These are phyloP conservation scores for Parastagonospora avenae DNA, from an alignment of 2,329 filamentous ascomycete genomes.

Conservation along the genomic window DNA sequence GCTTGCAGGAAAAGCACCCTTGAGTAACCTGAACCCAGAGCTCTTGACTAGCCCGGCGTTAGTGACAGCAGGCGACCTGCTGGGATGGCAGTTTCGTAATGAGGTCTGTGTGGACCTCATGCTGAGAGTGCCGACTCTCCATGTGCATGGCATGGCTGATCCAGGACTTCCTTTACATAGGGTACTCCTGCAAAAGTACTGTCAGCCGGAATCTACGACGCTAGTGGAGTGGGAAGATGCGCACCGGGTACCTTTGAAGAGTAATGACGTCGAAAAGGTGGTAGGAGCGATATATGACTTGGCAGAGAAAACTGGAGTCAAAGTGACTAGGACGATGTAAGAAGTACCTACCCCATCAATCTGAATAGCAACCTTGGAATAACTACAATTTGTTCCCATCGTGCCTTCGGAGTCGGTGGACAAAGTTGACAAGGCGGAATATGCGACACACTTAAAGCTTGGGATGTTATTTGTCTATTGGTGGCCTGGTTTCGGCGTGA, in stretches of 20 bases:
- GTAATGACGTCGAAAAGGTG: slow-evolving; percentile 65
- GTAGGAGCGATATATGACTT: slow-evolving; percentile 59
- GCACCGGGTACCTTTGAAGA: slow-evolving; percentile 74
- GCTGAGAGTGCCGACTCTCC: slow-evolving; percentile 65
- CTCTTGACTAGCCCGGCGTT: slow-evolving; percentile 44
- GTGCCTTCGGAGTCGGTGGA: no score
- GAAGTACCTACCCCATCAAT: no score
- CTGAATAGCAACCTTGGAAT: no score
- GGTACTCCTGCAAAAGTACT: slow-evolving; percentile 63
- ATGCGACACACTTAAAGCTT: no score
- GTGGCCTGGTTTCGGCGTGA: no score
- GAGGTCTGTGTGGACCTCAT: slow-evolving; percentile 52
- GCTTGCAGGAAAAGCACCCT: slow-evolving; percentile 65
- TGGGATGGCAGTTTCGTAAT: slow-evolving; percentile 44
- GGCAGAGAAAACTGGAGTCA: slow-evolving; percentile 54
- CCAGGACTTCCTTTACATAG: slow-evolving; percentile 64
- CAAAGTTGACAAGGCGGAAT: no score
- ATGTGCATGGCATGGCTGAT: slow-evolving; percentile 70
- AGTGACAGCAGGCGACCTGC: slow-evolving; percentile 49
- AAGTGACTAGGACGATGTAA: slow-evolving; percentile 38
- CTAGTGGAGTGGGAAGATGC: slow-evolving; percentile 75
- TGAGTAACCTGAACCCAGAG: slow-evolving; percentile 58
- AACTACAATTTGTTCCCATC: no score
- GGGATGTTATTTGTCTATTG: no score
- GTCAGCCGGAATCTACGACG: slow-evolving; percentile 57